A percentile compares a stretch with the other conserved stretches of the same genome.
Conservation (phyloP, 768 basidiomycete species). For the Amanita pallidorosea region DNA sequence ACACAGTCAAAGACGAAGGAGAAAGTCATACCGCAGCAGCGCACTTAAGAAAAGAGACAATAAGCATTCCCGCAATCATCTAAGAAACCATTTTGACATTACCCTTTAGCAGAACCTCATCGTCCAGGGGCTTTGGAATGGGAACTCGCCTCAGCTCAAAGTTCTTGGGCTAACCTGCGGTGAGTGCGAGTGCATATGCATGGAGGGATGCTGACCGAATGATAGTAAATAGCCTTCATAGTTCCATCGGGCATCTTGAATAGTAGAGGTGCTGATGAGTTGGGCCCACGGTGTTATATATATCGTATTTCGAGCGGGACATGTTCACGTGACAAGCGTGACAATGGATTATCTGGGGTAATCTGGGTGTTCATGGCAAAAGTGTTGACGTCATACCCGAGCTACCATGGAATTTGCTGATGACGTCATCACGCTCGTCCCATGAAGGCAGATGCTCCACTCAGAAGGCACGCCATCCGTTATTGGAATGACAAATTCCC, state of each 20-base stretch:
- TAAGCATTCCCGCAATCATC: background rate
- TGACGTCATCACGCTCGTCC: background rate
- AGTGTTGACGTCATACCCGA: background rate
- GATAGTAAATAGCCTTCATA: constrained; percentile 73
- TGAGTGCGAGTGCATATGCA: background rate
- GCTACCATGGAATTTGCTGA: background rate
- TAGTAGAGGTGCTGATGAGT: no score
- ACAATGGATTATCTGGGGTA: no score
- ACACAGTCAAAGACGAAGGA: background rate
- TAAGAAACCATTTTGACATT: constrained; percentile 2
- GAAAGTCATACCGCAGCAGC: constrained; percentile 2
- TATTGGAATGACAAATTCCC: no score
- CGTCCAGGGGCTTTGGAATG: constrained; percentile 51
- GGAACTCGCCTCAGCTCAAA: constrained; percentile 62
- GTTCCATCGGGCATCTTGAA: constrained; percentile 41
- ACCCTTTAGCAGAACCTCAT: constrained; percentile 74
- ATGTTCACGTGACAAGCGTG: no score
- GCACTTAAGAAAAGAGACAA: background rate
- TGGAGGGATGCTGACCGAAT: constrained; percentile 30
- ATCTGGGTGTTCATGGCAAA: background rate
- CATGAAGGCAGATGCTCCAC: background rate
- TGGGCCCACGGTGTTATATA: constrained; percentile 4
- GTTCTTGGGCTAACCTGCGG: constrained; percentile 37
- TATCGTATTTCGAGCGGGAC: background rate
- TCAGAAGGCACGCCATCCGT: background rate